Evolutionary conservation across 306 rosid species (phyloP), one percentile per base, ranked within the genome.

Genomic region (Medicago lupulina): DNA sequence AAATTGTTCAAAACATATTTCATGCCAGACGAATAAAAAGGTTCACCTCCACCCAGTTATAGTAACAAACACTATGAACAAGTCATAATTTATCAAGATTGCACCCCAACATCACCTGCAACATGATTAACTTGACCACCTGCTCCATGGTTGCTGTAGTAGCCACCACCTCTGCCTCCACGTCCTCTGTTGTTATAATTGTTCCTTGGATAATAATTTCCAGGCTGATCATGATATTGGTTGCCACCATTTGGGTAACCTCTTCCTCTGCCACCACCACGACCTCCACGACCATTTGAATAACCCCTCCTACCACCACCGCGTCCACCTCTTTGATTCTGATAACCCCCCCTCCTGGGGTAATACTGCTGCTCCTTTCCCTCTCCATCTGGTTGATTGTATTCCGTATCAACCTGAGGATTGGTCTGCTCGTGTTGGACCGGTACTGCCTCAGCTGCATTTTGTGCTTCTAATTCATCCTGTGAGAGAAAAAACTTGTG

Each of bases 251-350:
- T 89, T 80, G 86, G 90, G 84, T 78, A 96, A 80, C 90, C 73
- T n/a, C 90, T 75, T 53, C 51, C 91, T 80, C 92, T 34, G 13
- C 90, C 81, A 4, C 90, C 87, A 43, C 90, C 85, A 5, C 98
- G 89, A 34, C 95, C 87, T 53, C 97, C 97, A 58, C 97, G 99
- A 1, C 92, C 96, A 61, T 87, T 95, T 28, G 90, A 57, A 71
- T 84, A 88, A 67, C 93, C 98, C 72, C 98, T 84, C 14, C 97
- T 88, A 54, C 92, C 93, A 66, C 93, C 90, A 2, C 95, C 92
- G 9, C 96, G 93, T 7, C 92, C 93, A n/a, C 97, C 97, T 84
- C 96, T 89, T 79, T 84, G 99, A 86, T 86, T 92, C 80, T 75
- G 91, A 72, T 89, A 89, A 60, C 83, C 78, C 74, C 83, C 78